These are phyloP conservation scores for Galeopsis tetrahit DNA, from an alignment of 257 asterid genomes.

Conservation along the genomic window DNA sequence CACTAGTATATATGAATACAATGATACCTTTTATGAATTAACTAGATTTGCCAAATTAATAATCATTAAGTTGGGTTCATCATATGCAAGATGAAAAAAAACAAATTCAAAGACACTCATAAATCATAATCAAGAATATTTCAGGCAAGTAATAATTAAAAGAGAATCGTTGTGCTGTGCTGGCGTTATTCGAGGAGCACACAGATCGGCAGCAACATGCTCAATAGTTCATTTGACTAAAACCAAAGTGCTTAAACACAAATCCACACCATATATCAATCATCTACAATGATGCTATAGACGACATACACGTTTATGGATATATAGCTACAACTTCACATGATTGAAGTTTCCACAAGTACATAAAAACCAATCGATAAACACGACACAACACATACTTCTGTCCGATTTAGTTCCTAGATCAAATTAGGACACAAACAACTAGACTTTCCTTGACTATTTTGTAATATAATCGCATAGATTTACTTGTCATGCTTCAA, in stretches of 20 bases:
- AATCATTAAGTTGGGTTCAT: background rate
- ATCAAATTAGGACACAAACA: conserved; percentile 1
- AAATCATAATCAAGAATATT: background rate
- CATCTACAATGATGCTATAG: conserved; percentile 12
- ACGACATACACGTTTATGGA: background rate
- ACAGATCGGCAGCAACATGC: background rate
- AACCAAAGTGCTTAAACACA: conserved; percentile 28
- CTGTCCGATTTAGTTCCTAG: conserved; percentile 10
- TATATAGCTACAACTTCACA: conserved; percentile 27
- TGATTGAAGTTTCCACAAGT: conserved; percentile 28
- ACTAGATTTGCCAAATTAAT: background rate
- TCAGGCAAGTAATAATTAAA: background rate
- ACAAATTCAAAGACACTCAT: background rate
- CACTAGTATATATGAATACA: too few relatives aligned
- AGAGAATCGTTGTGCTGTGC: background rate
- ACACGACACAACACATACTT: conserved; percentile 15
- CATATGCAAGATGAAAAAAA: background rate
- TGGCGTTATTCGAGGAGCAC: background rate
- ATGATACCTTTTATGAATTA: background rate
- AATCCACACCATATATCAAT: conserved; percentile 23
- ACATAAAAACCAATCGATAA: conserved; percentile 30
- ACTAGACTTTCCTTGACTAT: conserved; percentile 18
- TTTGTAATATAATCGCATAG: background rate
- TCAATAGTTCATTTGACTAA: conserved; percentile 13
- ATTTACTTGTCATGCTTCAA: background rate